phyloP scores from a whole-genome alignment of 2,329 filamentous ascomycete genomes.

The Calycina marina region DNA sequence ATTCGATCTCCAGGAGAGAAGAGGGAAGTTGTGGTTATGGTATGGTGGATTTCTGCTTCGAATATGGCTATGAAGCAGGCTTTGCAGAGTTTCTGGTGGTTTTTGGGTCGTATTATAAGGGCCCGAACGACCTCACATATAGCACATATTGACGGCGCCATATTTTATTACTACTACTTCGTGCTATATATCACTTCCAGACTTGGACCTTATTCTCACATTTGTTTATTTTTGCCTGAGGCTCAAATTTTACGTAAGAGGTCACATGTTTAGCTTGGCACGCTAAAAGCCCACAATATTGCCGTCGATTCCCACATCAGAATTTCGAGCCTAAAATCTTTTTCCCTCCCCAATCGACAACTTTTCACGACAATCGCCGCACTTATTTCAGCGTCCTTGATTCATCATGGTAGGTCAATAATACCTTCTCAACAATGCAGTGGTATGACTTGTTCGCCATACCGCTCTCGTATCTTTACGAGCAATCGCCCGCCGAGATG shows the following conservation, averaged over 20 bases:
- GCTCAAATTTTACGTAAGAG: too few relatives aligned
- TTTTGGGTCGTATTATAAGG: conserved; percentile 86
- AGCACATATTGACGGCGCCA: conserved; percentile 67
- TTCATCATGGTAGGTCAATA: conserved; percentile 47
- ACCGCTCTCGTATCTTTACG: conserved; percentile 25
- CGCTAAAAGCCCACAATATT: too few relatives aligned
- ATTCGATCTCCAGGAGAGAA: conserved; percentile 75
- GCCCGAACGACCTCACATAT: conserved; percentile 65
- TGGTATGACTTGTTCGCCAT: conserved; percentile 21
- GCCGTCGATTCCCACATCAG: too few relatives aligned
- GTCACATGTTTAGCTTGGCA: too few relatives aligned
- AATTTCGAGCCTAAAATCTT: conserved; percentile 12
- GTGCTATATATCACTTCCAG: too few relatives aligned
- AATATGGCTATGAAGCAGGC: conserved; percentile 77
- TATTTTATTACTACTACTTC: too few relatives aligned
- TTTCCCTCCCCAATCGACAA: conserved; percentile 23
- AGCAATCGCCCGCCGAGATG: conserved; percentile 25
- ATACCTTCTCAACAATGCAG: conserved; percentile 20
- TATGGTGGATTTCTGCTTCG: conserved; percentile 87
- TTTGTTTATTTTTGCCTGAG: too few relatives aligned
- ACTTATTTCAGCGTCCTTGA: conserved; percentile 31
- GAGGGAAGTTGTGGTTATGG: conserved; percentile 66
- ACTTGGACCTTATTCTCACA: too few relatives aligned
- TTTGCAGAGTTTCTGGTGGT: conserved; percentile 85
- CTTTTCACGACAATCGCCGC: conserved; percentile 15